These are phyloP conservation scores for Chalciporus piperatoides DNA, from an alignment of 1,284 basidiomycete genomes.

Conservation along the genomic window DNA sequence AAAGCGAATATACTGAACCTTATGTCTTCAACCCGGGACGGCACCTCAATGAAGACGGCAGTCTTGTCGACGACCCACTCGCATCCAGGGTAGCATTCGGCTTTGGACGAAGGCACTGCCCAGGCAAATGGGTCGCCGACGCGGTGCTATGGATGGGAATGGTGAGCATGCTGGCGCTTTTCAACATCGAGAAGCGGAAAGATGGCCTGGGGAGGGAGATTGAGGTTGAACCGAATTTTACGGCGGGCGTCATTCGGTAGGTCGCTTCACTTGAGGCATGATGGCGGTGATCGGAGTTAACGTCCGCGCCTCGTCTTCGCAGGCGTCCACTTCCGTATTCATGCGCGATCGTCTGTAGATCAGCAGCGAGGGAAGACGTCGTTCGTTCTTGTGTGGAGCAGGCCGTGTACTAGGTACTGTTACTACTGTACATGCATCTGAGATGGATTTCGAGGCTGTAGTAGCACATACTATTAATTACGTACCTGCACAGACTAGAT, in stretches of 20 bases:
- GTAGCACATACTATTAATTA: background rate
- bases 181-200: constrained; percentile 26
- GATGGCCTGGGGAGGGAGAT: constrained; percentile 26
- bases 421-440: background rate
- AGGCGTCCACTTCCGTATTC: constrained; percentile 32
- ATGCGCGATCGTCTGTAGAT: constrained; percentile 31
- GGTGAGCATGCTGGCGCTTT: constrained; percentile 30
- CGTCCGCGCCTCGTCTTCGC: constrained; percentile 15
- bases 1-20: constrained; percentile 28
- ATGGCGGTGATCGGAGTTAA: constrained; percentile 14
- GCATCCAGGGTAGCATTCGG: constrained; percentile 29
- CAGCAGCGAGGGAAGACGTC: constrained; percentile 25
- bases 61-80: constrained; percentile 27
- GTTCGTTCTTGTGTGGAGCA: constrained; percentile 15
- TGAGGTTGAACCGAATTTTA: constrained; percentile 32
- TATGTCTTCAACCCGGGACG: constrained; percentile 28
- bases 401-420: constrained; percentile 1
- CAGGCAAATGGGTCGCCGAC: constrained; percentile 34
- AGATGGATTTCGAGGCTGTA: background rate
- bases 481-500: constrained; percentile 10
- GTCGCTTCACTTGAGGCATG: constrained; percentile 9
- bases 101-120: constrained; percentile 34
- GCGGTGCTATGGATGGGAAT: constrained; percentile 34
- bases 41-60: constrained; percentile 26
- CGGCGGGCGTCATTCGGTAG: constrained; percentile 30